Evolutionary conservation across 495 filamentous ascomycete species (phyloP).

Genomic region (Daldinia loculata): DNA sequence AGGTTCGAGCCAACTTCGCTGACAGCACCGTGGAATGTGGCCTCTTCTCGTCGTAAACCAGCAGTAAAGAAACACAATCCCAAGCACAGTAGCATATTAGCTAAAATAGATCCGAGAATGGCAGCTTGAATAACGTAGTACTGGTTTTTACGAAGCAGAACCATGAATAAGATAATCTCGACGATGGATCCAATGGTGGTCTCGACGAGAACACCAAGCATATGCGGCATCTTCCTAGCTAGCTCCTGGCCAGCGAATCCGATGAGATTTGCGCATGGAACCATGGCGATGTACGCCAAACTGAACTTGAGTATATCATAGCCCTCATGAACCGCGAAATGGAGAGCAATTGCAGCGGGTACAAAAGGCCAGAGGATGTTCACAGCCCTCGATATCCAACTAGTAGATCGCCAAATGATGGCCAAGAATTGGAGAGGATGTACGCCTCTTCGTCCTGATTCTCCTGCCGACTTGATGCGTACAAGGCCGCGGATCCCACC

Average conservation of each 20-base stretch:
- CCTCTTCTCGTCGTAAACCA: constrained; percentile 70
- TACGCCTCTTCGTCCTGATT: constrained; percentile 56
- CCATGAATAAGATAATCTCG: constrained; percentile 85
- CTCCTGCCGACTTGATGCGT: constrained; percentile 48
- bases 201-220: constrained; percentile 79
- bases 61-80: constrained; percentile 82
- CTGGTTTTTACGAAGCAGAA: constrained; percentile 63
- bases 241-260: constrained; percentile 87
- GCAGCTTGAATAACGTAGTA: constrained; percentile 83
- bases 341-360: constrained; percentile 59
- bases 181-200: constrained; percentile 80
- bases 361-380: constrained; percentile 66
- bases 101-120: constrained; percentile 81
- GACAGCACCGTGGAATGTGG: constrained; percentile 76
- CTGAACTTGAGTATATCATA: constrained; percentile 58
- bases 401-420: constrained; percentile 55
- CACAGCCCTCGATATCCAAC: constrained; percentile 50
- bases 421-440: constrained; percentile 53
- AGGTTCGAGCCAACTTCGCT: constrained; percentile 84
- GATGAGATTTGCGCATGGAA: constrained; percentile 86
- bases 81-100: constrained; percentile 78
- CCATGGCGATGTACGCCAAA: constrained; percentile 69
- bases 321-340: constrained; percentile 46
- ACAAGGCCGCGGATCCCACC: constrained; percentile 18
- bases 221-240: constrained; percentile 79